Evolutionary conservation across 768 basidiomycete species (phyloP), one percentile per base, ranked within the genome.

Genomic region (Lactifluus hygrophoroides): DNA sequence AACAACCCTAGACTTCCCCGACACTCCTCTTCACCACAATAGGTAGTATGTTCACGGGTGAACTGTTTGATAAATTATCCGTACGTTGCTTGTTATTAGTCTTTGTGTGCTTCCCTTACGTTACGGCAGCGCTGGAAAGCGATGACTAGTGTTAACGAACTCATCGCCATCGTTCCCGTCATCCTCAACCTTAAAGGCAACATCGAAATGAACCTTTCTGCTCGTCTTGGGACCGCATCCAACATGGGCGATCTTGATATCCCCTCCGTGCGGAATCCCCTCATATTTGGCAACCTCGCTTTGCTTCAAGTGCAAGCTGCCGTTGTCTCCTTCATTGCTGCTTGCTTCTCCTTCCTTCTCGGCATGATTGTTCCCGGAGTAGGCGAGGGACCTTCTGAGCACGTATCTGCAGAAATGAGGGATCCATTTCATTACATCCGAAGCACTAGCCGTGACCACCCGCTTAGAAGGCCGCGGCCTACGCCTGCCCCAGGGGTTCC

Each of bases 201-300:
- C 67, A 80, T 98, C 37, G 96, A 98, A 72, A 98, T 98, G 95
- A 97, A 96, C 64, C 84, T 99, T 7, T 94, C 94, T 3, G 93
- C 96, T 0, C 82, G 95, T 14, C 78, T 99, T n/a, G 88, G 90
- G 1, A 99, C 96, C 0, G 88, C 94, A 1, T 89, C 94, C 5
- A 96, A 97, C 65, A 85, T 94, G 51, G 95, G 95, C 44, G 84
- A 93, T 60, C 83, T 99, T 5, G 93, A 98, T 69, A 80, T 84
- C 34, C 82, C 83, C 0, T 64, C 69, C 2, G 76, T 74, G 8
- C 82, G 90, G 3, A 78, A 81, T 5, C 69, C 74, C 2, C 81
- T 95, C 60, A 78, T 99, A 34, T 58, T 82, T 3, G 94, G 94
- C 42, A 96, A 94, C 70, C 71, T 97, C 44, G 76, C 85, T 0